Evolutionary conservation across 441 rosid species (phyloP).

Genomic region (Adansonia madagascariensis): DNA sequence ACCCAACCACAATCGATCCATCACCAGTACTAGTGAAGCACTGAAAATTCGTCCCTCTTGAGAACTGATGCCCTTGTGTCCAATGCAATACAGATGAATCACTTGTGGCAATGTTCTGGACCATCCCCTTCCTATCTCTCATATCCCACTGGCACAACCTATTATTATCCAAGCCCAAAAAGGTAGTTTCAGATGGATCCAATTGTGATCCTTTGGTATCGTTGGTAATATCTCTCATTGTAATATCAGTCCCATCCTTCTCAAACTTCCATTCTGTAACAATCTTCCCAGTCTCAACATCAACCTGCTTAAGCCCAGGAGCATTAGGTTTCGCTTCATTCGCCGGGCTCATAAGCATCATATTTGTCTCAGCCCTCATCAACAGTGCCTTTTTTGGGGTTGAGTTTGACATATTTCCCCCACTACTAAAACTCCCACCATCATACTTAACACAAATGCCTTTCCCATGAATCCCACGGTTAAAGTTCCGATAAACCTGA

Average conservation of each 20-base stretch:
- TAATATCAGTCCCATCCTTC: conserved; percentile 66
- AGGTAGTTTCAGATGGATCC: conserved; percentile 74
- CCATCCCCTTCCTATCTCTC: conserved; percentile 68
- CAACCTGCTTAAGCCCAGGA: conserved; percentile 62
- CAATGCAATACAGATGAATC: conserved; percentile 64
- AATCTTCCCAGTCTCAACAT: conserved; percentile 70
- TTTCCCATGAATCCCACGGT: conserved; percentile 63
- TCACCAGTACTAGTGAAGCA: conserved; percentile 77
- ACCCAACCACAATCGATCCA: conserved; percentile 75
- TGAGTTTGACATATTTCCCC: conserved; percentile 34
- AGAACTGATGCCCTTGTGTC: conserved; percentile 78
- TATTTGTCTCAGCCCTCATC: conserved; percentile 76
- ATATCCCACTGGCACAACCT: conserved; percentile 83
- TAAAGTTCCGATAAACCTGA: conserved; percentile 66
- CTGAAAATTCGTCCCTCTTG: conserved; percentile 75
- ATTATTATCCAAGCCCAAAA: conserved; percentile 74
- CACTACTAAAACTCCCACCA: conserved; percentile 33
- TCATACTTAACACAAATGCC: conserved; percentile 63
- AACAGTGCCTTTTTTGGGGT: conserved; percentile 67
- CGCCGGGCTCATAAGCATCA: conserved; percentile 79
- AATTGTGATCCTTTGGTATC: conserved; percentile 73
- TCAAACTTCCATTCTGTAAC: conserved; percentile 76
- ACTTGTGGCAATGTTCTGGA: conserved; percentile 52
- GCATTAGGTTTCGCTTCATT: conserved; percentile 59
- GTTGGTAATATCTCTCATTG: conserved; percentile 65